These are phyloP conservation scores for Phalaenopsis hybrid DNA, from an alignment of 116 monocot species.

Conservation along the genomic window DNA sequence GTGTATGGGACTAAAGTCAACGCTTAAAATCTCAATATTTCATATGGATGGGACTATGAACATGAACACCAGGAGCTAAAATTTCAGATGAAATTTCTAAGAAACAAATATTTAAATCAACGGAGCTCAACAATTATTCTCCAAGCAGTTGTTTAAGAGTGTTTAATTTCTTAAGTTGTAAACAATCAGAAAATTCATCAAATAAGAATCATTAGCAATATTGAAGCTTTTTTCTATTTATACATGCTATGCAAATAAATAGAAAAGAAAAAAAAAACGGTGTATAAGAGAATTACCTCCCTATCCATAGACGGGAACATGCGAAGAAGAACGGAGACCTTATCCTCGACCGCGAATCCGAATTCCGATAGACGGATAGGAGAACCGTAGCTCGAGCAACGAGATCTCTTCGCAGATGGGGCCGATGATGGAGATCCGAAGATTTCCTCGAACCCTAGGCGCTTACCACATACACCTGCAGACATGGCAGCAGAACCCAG, in stretches of 20 bases:
- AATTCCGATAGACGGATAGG: constrained; percentile 19
- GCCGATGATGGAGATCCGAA: constrained; percentile 57
- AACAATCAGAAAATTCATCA: not conserved
- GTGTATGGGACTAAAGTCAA: not conserved
- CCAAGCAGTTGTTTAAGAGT: not conserved
- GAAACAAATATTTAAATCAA: not conserved
- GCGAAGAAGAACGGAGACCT: constrained; percentile 38
- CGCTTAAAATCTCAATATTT: not conserved
- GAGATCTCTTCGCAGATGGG: constrained; percentile 35
- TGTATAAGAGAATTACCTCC: constrained; percentile 24
- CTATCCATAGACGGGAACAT: constrained; percentile 78
- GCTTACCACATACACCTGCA: constrained; percentile 82
- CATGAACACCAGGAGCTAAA: not conserved
- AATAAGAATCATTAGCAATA: not conserved
- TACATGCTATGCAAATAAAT: not conserved
- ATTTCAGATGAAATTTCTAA: not conserved
- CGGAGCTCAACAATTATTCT: not conserved
- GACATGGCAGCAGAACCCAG: constrained; percentile 54
- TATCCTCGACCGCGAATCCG: constrained; percentile 40
- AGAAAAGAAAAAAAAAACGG: not conserved
- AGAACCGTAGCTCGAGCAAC: constrained; percentile 40
- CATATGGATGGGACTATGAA: not conserved
- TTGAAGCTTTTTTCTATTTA: not conserved
- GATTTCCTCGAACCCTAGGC: constrained; percentile 74
- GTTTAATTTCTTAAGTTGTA: not conserved